phyloP scores from a whole-genome alignment of 805 yeast species.

The Spathaspora sp. region DNA sequence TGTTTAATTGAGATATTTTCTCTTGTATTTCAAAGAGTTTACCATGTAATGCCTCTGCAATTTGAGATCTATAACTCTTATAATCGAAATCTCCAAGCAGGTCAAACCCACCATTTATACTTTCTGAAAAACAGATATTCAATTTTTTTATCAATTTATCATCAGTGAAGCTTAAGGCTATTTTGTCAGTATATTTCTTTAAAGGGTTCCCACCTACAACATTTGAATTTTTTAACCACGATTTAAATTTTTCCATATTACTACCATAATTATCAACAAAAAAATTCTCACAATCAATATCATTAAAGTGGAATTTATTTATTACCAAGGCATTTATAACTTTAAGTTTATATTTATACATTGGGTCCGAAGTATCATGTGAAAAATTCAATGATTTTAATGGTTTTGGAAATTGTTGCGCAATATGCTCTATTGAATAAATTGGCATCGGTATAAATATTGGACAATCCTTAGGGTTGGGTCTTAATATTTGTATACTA shows the following conservation, averaged over 20 bases:
- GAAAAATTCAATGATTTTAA: slow-evolving; percentile 10
- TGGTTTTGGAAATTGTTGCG: slow-evolving; percentile 19
- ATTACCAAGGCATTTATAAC: slow-evolving; percentile 25
- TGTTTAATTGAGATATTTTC: slow-evolving; percentile 10
- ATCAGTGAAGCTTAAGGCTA: slow-evolving; percentile 16
- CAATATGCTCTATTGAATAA: slow-evolving; percentile 30
- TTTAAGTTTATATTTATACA: slow-evolving; percentile 29
- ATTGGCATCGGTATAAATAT: slow-evolving; percentile 33
- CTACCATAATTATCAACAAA: slow-evolving; percentile 24
- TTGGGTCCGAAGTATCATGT: slow-evolving; percentile 15
- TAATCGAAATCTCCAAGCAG: slow-evolving; percentile 18
- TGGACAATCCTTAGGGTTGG: slow-evolving; percentile 20
- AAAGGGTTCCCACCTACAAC: slow-evolving; percentile 14
- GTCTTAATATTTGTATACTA: slow-evolving; percentile 30
- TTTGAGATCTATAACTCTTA: slow-evolving; percentile 22
- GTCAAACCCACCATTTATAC: slow-evolving; percentile 7
- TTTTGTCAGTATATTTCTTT: slow-evolving; percentile 16
- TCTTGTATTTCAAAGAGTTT: slow-evolving; percentile 19
- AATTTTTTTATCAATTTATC: slow-evolving; percentile 22
- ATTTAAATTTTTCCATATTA: slow-evolving; percentile 18
- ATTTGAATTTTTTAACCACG: slow-evolving; percentile 20
- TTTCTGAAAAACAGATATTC: slow-evolving; percentile 9
- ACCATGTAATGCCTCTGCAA: slow-evolving; percentile 24
- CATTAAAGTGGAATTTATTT: slow-evolving; percentile 22
- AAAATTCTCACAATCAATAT: slow-evolving; percentile 13